Evolutionary conservation across 108 stramenopile genomes (phyloP).

Genomic region (Skeletonema tropicum): DNA sequence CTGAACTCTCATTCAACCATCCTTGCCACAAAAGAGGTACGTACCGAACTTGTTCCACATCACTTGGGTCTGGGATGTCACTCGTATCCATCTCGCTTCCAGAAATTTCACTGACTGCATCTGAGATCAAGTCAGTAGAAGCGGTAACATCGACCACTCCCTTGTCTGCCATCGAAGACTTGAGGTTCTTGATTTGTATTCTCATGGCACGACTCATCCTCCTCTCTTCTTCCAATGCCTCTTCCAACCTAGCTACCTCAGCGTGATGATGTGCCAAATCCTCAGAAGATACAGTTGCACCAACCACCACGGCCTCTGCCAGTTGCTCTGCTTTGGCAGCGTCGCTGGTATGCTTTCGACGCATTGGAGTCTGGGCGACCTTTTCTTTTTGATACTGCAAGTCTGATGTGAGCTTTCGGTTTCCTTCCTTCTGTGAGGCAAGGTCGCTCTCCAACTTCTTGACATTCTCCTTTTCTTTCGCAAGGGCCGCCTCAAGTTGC

Average conservation of each 20-base stretch:
- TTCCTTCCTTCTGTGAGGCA: conserved; percentile 46
- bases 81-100: conserved; percentile 45
- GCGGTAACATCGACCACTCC: conserved; percentile 65
- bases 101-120: conserved; percentile 52
- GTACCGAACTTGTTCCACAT: conserved; percentile 42
- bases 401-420: conserved; percentile 33
- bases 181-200: conserved; percentile 80
- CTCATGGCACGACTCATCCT: conserved; percentile 73
- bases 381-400: conserved; percentile 49
- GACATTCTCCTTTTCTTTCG: conserved; percentile 71
- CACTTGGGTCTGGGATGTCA: conserved; percentile 33
- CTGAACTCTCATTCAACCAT: conserved; percentile 15
- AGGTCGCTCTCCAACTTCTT: conserved; percentile 73
- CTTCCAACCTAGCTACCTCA: conserved; percentile 70
- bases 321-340: conserved; percentile 24
- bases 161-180: conserved; percentile 76
- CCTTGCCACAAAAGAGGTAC: conserved; percentile 15
- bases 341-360: conserved; percentile 15
- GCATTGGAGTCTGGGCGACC: conserved; percentile 22
- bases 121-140: conserved; percentile 41
- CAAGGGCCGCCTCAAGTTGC: conserved; percentile 74
- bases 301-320: conserved; percentile 49
- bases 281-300: conserved; percentile 73
- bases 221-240: conserved; percentile 76
- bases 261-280: conserved; percentile 74